Base-by-base conservation (phyloP, 2,329 filamentous ascomycete species). In the Penicillium nordicum region DNA sequence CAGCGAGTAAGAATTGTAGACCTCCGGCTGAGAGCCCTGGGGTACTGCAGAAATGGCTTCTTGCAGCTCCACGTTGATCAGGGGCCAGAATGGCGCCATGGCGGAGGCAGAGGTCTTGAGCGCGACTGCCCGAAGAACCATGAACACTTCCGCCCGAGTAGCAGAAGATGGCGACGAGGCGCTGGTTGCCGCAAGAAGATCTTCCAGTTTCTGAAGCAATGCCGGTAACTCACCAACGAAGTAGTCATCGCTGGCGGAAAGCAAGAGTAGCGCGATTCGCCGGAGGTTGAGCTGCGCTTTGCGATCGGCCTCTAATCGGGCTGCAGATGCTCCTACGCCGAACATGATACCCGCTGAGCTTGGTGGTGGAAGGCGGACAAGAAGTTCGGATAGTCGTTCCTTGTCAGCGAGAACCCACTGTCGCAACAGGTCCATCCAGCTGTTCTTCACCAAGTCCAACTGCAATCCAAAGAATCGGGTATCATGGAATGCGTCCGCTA, bases 261-360 rank as follows among this genome's bases (percentile, higher is more conserved):
- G 80, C 16, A 97, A 78, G 11, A 99, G 79, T 1, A 92, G 82
- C 5, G 92, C 86, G 45, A 95, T 85, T 45, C 94, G 85, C 12
- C 92, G 88, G 18, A 99, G 82, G 62, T 92, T 96, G 30, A 96
- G 82, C 74, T 97, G 93, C 1, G 92, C 92, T 74, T 88, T 94
- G 56, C 92, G 88, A 73, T 99, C 94, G 6, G 95, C 92, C 75
- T 99, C 94, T n/a, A 95, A 83, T 57, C 94, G 84, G 36, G 94
- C 94, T 42, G 92, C 95, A 23, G 90, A 92, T 7, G 94, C 94
- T 11, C 95, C 95, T 0, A 99, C 94, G n/a, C 94, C 94, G 68
- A 99, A 99, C 71, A 99, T 93, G 64, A 99, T 95, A 9, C 94
- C 94, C 0, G 95, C 94, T 14, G 92, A 93, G 1, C 92, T 91